Evolutionary conservation across 331 rosid species (phyloP).

Genomic region (Acacia pycnantha): DNA sequence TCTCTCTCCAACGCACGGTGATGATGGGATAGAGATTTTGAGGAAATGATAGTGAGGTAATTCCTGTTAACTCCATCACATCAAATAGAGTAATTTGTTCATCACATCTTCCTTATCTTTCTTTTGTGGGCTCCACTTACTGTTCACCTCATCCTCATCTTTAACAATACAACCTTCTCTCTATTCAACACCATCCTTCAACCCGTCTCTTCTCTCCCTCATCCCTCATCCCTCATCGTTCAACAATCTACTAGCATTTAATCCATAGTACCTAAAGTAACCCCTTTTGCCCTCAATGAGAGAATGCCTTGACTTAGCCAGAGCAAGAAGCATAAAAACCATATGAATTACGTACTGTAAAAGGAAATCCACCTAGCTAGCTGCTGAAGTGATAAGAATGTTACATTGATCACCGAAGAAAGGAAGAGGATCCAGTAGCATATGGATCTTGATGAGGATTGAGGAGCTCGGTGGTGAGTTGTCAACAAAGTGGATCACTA

Average conservation of each 20-base stretch:
- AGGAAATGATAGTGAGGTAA: too few species aligned
- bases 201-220: too few species aligned
- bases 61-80: too few species aligned
- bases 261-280: not conserved
- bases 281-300: not conserved
- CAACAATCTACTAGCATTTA: not conserved
- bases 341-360: not conserved
- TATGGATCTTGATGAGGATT: conserved; percentile 79
- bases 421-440: not conserved
- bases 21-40: too few species aligned
- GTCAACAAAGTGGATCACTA: conserved; percentile 61
- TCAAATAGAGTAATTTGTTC: too few species aligned
- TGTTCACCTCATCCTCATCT: too few species aligned
- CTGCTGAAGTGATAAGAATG: not conserved
- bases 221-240: too few species aligned
- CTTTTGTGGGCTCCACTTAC: too few species aligned
- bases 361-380: not conserved
- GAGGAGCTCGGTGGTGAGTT: conserved; percentile 82
- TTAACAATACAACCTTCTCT: too few species aligned
- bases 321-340: not conserved
- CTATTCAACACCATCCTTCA: too few species aligned
- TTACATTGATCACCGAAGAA: not conserved
- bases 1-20: too few species aligned
- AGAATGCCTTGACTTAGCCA: not conserved
- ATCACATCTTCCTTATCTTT: too few species aligned